These are phyloP conservation scores for Daedaleopsis sinensis DNA, from an alignment of 768 basidiomycete genomes.

Conservation along the genomic window DNA sequence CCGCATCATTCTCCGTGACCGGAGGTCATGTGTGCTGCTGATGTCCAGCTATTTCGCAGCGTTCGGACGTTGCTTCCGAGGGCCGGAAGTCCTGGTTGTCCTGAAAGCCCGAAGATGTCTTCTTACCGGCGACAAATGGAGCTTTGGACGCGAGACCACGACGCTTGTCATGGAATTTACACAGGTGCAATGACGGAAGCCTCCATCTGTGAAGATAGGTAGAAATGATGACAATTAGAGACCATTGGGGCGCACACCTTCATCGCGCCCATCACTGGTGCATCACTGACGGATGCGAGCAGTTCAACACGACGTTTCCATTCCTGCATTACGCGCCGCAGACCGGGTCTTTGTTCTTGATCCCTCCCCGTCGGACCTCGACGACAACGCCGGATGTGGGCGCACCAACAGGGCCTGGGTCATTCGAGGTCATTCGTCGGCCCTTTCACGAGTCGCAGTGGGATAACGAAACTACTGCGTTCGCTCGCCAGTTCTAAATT, in stretches of 20 bases:
- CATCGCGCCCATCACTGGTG: too few species aligned
- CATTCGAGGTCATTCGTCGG: slow-evolving; percentile 83
- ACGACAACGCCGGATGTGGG: slow-evolving; percentile 99
- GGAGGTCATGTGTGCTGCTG: slow-evolving; percentile 9
- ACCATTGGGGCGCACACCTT: not conserved
- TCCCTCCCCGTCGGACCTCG: slow-evolving; percentile 96
- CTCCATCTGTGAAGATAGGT: too few species aligned
- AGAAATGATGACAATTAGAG: too few species aligned
- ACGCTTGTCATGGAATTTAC: too few species aligned
- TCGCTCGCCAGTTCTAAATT: too few species aligned
- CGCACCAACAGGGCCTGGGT: slow-evolving; percentile 96
- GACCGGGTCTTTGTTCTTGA: slow-evolving; percentile 97
- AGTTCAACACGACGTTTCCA: not conserved
- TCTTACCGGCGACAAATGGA: not conserved
- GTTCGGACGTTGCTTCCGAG: slow-evolving; percentile 9
- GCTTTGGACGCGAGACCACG: not conserved
- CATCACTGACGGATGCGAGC: too few species aligned
- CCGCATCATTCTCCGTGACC: not conserved
- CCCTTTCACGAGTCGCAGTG: slow-evolving; percentile 92
- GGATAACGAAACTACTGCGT: too few species aligned
- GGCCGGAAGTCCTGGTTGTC: slow-evolving; percentile 7
- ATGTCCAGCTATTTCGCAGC: slow-evolving; percentile 6
- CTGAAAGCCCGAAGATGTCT: not conserved
- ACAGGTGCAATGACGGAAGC: too few species aligned
- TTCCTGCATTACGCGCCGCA: slow-evolving; percentile 60